Percentiles rank a stretch among this genome's conserved stretches.
phyloP scores from a whole-genome alignment of 306 rosid genomes.

The Potentilla sterilis region DNA sequence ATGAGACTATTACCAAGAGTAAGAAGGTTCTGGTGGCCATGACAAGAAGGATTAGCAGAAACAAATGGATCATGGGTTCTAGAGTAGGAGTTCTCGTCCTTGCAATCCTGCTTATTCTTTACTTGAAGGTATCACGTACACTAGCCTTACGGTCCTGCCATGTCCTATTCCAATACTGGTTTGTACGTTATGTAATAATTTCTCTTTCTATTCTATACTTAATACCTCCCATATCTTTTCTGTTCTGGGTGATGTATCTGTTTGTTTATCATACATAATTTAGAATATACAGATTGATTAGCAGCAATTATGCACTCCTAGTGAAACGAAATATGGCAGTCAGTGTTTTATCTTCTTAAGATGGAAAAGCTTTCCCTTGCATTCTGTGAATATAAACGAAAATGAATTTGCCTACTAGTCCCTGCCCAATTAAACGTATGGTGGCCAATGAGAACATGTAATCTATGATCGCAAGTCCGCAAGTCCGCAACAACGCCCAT shows the following conservation, averaged over 20 bases:
- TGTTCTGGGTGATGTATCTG: background rate
- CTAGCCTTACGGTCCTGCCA: slow-evolving; percentile 14
- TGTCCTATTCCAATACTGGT: background rate
- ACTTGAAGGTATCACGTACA: slow-evolving; percentile 41
- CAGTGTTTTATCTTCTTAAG: too few species aligned
- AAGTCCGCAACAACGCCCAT: too few species aligned
- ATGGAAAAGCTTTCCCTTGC: too few species aligned
- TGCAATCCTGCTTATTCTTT: slow-evolving; percentile 47
- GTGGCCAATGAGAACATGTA: too few species aligned
- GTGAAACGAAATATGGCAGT: background rate
- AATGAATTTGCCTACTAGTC: too few species aligned
- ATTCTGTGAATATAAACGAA: too few species aligned
- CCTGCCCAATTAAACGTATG: too few species aligned
- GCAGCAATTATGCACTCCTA: background rate
- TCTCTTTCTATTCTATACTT: background rate
- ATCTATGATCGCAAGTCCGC: too few species aligned
- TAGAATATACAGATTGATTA: background rate
- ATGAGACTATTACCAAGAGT: slow-evolving; percentile 52
- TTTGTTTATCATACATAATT: background rate
- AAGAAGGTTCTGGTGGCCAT: slow-evolving; percentile 53
- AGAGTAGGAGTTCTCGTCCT: slow-evolving; percentile 40
- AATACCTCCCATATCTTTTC: background rate
- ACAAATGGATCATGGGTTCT: slow-evolving; percentile 56
- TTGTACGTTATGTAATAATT: background rate
- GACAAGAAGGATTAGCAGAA: slow-evolving; percentile 60